phyloP scores from a whole-genome alignment of 2,329 filamentous ascomycete genomes.

The Sporothrix inflata region DNA sequence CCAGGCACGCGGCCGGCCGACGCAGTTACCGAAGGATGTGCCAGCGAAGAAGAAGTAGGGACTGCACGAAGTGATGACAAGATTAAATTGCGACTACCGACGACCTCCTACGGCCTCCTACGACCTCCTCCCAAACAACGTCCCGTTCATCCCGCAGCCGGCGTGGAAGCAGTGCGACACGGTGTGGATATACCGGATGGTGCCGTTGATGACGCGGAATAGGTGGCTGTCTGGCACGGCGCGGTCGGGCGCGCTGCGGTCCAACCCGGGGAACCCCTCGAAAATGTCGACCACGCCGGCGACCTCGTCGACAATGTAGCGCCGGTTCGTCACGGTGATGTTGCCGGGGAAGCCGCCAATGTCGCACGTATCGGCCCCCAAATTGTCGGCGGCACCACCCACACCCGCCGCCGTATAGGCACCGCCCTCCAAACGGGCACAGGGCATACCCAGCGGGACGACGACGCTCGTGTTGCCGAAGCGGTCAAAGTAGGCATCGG shows the following conservation, averaged over 20 bases:
- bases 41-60: background rate
- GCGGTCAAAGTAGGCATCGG: slow-evolving; percentile 45
- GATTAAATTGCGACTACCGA: background rate
- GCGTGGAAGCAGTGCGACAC: slow-evolving; percentile 27
- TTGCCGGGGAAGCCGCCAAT: slow-evolving; percentile 30
- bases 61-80: background rate
- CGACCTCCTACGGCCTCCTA: background rate
- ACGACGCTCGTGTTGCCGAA: slow-evolving; percentile 40
- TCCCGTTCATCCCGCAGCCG: background rate
- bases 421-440: slow-evolving; percentile 34
- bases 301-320: slow-evolving; percentile 38
- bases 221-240: slow-evolving; percentile 42
- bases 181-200: slow-evolving; percentile 42
- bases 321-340: slow-evolving; percentile 35
- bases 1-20: slow-evolving; percentile 48
- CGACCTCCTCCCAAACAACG: background rate
- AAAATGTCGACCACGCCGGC: slow-evolving; percentile 39
- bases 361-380: slow-evolving; percentile 33
- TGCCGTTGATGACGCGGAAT: slow-evolving; percentile 42
- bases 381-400: slow-evolving; percentile 15
- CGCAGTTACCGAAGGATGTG: background rate
- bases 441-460: slow-evolving; percentile 38
- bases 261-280: slow-evolving; percentile 37
- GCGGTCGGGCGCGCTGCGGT: slow-evolving; percentile 2
- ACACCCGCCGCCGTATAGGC: slow-evolving; percentile 36